phyloP scores from a whole-genome alignment of 2,329 filamentous ascomycete species.

The Penicillium sp. region DNA sequence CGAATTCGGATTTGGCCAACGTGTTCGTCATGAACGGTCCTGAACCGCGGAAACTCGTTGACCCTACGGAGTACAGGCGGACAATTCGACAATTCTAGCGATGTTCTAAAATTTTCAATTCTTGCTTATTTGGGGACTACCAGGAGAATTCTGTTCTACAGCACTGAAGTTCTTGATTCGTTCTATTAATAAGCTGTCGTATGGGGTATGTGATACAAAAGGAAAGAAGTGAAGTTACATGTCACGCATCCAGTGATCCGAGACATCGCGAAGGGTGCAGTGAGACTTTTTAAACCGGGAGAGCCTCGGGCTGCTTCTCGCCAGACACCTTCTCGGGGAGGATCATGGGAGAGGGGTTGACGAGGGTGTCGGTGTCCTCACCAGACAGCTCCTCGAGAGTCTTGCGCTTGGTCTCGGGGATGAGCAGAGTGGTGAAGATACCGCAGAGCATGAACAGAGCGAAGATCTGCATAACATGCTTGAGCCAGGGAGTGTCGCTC shows the following conservation, averaged over 20 bases:
- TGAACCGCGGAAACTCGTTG: not conserved
- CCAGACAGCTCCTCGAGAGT: conserved; percentile 74
- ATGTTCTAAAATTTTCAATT: not conserved
- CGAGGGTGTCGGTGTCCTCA: conserved; percentile 48
- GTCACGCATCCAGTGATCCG: not conserved
- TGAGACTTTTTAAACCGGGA: not conserved
- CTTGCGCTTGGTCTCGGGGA: conserved; percentile 75
- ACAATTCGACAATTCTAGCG: not conserved
- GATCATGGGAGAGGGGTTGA: conserved; percentile 3
- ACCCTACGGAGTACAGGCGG: not conserved
- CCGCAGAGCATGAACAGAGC: conserved; percentile 79
- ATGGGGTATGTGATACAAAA: not conserved
- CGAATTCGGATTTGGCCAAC: not conserved
- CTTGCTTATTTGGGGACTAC: not conserved
- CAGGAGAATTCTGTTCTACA: not conserved
- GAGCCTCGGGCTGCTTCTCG: not conserved
- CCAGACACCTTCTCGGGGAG: not conserved
- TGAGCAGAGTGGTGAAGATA: conserved; percentile 67
- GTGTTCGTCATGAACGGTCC: not conserved
- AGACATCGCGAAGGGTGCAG: not conserved
- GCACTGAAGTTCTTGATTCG: not conserved
- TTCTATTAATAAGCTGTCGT: conserved; percentile 1
- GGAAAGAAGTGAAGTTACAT: not conserved
- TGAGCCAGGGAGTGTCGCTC: conserved; percentile 64
- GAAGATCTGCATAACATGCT: conserved; percentile 76